Evolutionary conservation across 441 rosid species (phyloP).

Genomic region (Euphorbia schlechtendalii): DNA sequence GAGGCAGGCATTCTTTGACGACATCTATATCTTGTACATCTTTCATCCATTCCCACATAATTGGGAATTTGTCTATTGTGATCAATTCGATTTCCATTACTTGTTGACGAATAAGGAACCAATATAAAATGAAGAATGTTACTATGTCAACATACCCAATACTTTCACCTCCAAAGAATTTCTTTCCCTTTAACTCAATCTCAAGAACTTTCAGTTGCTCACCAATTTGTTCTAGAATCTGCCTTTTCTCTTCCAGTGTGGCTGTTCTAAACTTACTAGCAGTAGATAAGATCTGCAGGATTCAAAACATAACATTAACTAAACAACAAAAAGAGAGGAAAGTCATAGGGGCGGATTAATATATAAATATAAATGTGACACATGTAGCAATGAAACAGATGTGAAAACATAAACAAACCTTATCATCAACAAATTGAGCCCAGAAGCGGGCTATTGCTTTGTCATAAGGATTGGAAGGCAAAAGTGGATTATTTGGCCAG

Average conservation of each 20-base stretch:
- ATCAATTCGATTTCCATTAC: conserved; percentile 13
- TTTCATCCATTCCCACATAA: conserved; percentile 29
- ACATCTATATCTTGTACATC: conserved; percentile 24
- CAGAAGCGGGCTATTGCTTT: conserved; percentile 6
- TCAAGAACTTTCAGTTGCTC: conserved; percentile 22
- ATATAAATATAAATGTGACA: no score
- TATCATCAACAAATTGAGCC: conserved; percentile 11
- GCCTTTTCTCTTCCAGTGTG: conserved; percentile 2
- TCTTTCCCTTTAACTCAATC: conserved; percentile 37
- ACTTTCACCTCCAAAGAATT: conserved; percentile 33
- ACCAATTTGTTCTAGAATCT: neutral
- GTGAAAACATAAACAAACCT: neutral
- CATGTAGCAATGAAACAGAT: neutral
- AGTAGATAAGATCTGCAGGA: conserved; percentile 6
- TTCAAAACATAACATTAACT: neutral
- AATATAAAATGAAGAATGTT: neutral
- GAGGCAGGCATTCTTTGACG: conserved; percentile 35
- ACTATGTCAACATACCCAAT: conserved; percentile 35
- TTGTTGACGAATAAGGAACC: conserved; percentile 18
- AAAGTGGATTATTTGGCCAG: conserved; percentile 6
- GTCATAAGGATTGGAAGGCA: conserved; percentile 5
- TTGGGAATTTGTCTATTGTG: conserved; percentile 26
- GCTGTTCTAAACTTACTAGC: neutral
- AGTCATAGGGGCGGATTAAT: no score
- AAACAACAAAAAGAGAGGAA: no score